Evolutionary conservation across 1,139 yeast species (phyloP).

Genomic region (Yamadazyma trypodendri): DNA sequence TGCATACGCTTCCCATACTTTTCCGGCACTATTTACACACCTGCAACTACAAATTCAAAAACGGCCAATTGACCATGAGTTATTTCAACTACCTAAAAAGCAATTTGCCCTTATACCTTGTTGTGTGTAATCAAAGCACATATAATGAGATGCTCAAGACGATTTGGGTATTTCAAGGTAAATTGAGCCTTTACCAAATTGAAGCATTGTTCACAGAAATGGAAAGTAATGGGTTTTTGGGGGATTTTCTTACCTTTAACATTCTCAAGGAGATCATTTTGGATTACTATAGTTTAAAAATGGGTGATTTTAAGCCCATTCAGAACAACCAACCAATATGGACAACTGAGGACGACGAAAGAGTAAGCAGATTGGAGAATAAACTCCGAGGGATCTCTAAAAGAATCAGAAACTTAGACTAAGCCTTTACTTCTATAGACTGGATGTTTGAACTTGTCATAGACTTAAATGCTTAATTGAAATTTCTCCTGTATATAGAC

Average conservation of each 20-base stretch:
- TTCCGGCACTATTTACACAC: slow-evolving; percentile 33
- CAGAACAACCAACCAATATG: slow-evolving; percentile 29
- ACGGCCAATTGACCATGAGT: slow-evolving; percentile 37
- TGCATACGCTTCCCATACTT: slow-evolving; percentile 36
- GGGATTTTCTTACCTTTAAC: slow-evolving; percentile 36
- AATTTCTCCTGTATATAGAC: too few relatives aligned
- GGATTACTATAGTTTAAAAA: slow-evolving; percentile 36
- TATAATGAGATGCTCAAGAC: slow-evolving; percentile 39
- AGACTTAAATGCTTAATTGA: too few relatives aligned
- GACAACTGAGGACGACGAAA: slow-evolving; percentile 37
- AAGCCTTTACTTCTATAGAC: too few relatives aligned
- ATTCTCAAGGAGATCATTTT: slow-evolving; percentile 35
- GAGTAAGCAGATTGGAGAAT: slow-evolving; percentile 29
- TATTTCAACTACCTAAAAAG: slow-evolving; percentile 36
- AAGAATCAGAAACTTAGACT: neutral
- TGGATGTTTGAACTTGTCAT: neutral
- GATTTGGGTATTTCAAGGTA: slow-evolving; percentile 42
- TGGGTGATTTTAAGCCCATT: slow-evolving; percentile 21
- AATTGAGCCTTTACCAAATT: slow-evolving; percentile 33
- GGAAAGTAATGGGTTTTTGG: slow-evolving; percentile 43
- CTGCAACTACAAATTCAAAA: slow-evolving; percentile 26
- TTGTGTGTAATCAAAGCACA: slow-evolving; percentile 42
- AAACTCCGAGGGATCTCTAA: slow-evolving; percentile 14
- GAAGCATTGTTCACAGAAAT: slow-evolving; percentile 38
- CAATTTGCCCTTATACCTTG: slow-evolving; percentile 32